A percentile compares a stretch with the other conserved stretches of the same genome.
phyloP scores from a whole-genome alignment of 805 yeast genomes.

The Ogataea thermomethanolica region DNA sequence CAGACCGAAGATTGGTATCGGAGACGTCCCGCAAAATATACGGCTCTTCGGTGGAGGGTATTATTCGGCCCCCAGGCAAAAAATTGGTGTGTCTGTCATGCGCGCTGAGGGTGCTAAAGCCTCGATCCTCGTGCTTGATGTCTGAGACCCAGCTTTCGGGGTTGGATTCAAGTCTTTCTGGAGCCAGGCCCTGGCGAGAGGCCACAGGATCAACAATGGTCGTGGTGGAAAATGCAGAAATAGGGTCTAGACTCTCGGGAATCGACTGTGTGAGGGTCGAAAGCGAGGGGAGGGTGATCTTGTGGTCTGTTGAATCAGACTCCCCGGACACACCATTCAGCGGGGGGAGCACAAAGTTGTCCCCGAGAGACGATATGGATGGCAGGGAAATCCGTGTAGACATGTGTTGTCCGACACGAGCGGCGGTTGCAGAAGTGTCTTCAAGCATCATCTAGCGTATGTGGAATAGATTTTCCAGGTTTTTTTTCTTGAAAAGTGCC shows the following conservation, averaged over 20 bases:
- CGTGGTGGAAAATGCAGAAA: background rate
- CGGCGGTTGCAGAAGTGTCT: conserved; percentile 1
- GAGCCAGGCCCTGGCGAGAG: background rate
- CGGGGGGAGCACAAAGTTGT: conserved; percentile 12
- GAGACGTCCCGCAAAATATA: background rate
- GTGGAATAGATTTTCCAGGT: background rate
- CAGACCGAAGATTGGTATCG: background rate
- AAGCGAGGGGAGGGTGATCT: conserved; percentile 8
- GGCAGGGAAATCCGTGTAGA: conserved; percentile 14
- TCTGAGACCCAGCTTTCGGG: background rate
- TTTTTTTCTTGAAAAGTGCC: background rate
- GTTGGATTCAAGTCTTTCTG: background rate
- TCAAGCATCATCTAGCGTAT: conserved; percentile 1
- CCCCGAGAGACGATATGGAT: conserved; percentile 17
- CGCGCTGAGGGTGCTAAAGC: no score
- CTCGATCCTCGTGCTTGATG: conserved; percentile 4
- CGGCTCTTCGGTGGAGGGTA: background rate
- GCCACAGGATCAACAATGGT: background rate
- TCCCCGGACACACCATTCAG: conserved; percentile 1
- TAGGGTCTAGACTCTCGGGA: conserved; percentile 1
- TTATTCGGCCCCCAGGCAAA: background rate
- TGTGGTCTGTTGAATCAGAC: conserved; percentile 1
- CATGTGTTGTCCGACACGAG: conserved; percentile 1
- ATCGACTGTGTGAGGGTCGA: conserved; percentile 10
- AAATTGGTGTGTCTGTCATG: no score